A percentile compares a stretch with the other conserved stretches of the same genome.
Conservation (phyloP, 805 yeast species). For the Starmerella floricola region DNA sequence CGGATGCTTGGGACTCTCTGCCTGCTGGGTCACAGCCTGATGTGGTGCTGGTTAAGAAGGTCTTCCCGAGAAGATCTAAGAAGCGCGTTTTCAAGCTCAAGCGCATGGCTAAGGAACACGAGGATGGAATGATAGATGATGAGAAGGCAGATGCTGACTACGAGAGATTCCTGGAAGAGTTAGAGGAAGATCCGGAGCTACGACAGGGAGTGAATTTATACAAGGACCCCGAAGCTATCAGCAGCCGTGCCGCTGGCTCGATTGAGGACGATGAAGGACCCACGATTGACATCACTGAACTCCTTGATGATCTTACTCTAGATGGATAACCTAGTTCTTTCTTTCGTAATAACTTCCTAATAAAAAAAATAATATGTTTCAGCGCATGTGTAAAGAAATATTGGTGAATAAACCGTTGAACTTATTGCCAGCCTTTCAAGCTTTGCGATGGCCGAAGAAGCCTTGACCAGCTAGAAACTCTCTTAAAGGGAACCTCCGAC, state of each 20-base stretch:
- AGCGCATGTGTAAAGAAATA: too few relatives aligned
- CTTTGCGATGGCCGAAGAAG: too few relatives aligned
- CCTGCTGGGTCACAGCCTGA: constrained; percentile 40
- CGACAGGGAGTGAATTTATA: constrained; percentile 83
- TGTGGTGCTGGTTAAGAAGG: constrained; percentile 78
- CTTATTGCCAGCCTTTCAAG: too few relatives aligned
- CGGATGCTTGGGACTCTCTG: constrained; percentile 33
- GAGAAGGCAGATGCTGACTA: constrained; percentile 91
- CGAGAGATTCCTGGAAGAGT: constrained; percentile 88
- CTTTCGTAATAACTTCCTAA: too few relatives aligned
- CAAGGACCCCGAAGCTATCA: constrained; percentile 38
- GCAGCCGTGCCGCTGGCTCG: constrained; percentile 4
- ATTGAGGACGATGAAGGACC: constrained; percentile 68
- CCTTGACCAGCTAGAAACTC: too few relatives aligned
- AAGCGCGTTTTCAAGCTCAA: constrained; percentile 78
- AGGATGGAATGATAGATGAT: constrained; percentile 32
- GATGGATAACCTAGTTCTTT: constrained; percentile 40
- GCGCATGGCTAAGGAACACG: constrained; percentile 92
- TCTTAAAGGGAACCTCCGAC: too few relatives aligned
- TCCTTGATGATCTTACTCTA: constrained; percentile 77
- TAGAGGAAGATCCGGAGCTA: constrained; percentile 92
- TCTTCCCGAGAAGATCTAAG: constrained; percentile 66
- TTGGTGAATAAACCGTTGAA: too few relatives aligned
- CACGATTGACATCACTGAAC: constrained; percentile 76
- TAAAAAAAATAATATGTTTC: too few relatives aligned